A percentile compares a stretch with the other conserved stretches of the same genome.
phyloP scores from a whole-genome alignment of 305 asterid genomes.

The Withania somnifera region DNA sequence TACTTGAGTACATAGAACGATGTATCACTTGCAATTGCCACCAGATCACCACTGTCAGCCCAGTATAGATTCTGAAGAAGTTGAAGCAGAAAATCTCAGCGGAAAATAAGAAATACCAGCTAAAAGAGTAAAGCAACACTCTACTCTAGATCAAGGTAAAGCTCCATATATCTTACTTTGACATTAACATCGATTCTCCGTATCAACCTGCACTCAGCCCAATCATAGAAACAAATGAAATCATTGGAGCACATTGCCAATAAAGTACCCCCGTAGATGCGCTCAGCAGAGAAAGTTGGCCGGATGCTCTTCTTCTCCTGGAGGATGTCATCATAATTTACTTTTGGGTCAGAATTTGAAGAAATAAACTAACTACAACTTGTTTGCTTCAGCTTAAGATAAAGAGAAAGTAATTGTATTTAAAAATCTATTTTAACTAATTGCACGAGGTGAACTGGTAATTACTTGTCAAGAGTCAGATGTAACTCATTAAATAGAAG shows the following conservation, averaged over 20 bases:
- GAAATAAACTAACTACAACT: background rate
- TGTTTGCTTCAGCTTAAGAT: background rate
- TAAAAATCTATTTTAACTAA: background rate
- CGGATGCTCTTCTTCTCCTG: slow-evolving; percentile 99
- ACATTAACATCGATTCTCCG: slow-evolving; percentile 91
- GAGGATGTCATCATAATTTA: slow-evolving; percentile 7
- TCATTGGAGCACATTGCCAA: slow-evolving; percentile 96
- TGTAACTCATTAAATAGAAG: background rate
- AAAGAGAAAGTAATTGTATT: background rate
- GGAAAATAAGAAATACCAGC: background rate
- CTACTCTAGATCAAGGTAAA: background rate
- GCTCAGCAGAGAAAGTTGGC: slow-evolving; percentile 97
- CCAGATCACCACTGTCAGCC: slow-evolving; percentile 99
- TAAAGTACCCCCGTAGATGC: slow-evolving; percentile 73
- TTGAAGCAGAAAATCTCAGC: background rate
- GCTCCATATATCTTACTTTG: slow-evolving; percentile 42
- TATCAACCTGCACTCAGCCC: slow-evolving; percentile 94
- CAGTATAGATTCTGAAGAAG: slow-evolving; percentile 86
- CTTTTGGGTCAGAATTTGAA: background rate
- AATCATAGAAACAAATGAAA: slow-evolving; percentile 89
- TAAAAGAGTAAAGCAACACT: background rate
- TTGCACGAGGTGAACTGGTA: background rate
- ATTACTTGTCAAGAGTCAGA: background rate
- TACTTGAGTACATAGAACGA: slow-evolving; percentile 47
- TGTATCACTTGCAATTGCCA: slow-evolving; percentile 67